Percentiles rank a stretch among this genome's conserved stretches.
These are phyloP conservation scores for Falciphora oryzae DNA, from an alignment of 2,329 filamentous ascomycete genomes.

Conservation along the genomic window DNA sequence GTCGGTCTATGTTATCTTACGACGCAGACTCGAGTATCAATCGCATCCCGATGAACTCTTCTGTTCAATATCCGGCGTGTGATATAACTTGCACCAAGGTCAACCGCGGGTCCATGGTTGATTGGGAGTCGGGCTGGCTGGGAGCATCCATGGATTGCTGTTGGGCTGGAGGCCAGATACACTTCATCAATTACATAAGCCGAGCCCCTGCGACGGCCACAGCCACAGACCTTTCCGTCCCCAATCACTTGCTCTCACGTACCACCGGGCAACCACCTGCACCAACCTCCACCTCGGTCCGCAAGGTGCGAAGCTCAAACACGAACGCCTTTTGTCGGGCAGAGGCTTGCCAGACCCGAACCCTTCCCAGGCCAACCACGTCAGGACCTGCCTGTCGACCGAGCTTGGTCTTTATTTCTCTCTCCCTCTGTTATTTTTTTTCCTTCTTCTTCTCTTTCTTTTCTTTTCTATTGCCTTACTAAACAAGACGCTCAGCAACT, in stretches of 20 bases:
- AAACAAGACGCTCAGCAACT: neutral
- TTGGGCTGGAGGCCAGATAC: neutral
- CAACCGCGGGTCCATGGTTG: no score
- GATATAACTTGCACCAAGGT: neutral
- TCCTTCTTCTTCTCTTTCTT: constrained; percentile 12
- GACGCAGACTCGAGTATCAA: neutral
- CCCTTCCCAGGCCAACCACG: no score
- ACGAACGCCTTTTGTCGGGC: neutral
- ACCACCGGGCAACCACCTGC: neutral
- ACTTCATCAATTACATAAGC: neutral
- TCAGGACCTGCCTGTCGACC: neutral
- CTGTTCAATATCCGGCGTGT: neutral
- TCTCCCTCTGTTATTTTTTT: neutral
- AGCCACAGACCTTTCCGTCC: no score
- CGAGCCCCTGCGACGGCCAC: neutral
- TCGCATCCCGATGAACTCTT: neutral
- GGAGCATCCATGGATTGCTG: neutral
- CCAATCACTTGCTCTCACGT: no score
- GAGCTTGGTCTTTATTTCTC: neutral
- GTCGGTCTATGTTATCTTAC: neutral
- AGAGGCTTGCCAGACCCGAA: neutral
- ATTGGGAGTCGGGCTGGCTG: neutral
- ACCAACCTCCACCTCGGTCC: neutral
- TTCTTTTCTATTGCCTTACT: neutral
- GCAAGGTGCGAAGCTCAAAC: neutral